Percentiles rank a stretch among this genome's conserved stretches.
phyloP scores from a whole-genome alignment of 805 yeast genomes.

The Saccharomycopsis sp. region DNA sequence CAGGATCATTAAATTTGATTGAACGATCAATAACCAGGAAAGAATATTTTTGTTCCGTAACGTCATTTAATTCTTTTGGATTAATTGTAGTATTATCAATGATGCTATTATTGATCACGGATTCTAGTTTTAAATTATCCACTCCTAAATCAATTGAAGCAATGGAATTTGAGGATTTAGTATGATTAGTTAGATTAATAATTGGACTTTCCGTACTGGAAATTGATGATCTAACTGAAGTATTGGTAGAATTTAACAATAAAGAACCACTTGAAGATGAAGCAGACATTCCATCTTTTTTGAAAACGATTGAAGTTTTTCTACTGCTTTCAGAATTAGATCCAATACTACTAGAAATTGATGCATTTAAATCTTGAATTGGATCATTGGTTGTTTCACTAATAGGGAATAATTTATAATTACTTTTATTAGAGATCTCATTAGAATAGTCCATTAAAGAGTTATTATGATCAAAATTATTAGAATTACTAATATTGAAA shows the following conservation, averaged over 20 bases:
- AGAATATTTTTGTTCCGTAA: neutral
- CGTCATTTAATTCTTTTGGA: constrained; percentile 7
- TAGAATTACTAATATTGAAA: no score
- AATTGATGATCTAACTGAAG: constrained; percentile 2
- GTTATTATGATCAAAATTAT: no score
- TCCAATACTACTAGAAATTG: no score
- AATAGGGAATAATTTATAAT: no score
- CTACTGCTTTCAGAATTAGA: no score
- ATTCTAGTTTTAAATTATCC: constrained; percentile 1
- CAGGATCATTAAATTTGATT: neutral
- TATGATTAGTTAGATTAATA: neutral
- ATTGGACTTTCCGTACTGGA: constrained; percentile 1
- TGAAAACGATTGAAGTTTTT: neutral
- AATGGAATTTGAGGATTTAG: constrained; percentile 5
- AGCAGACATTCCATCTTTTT: neutral
- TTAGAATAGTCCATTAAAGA: no score
- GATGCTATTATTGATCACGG: neutral
- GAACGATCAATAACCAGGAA: no score
- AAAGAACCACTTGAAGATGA: constrained; percentile 4
- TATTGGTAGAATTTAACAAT: neutral
- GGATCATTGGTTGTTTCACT: no score
- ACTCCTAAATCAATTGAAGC: constrained; percentile 10
- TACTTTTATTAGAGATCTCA: no score
- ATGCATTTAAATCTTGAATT: no score
- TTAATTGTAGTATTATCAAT: constrained; percentile 1